Base-by-base conservation (phyloP, 345 rosid species). In the Iberis pinnata region DNA sequence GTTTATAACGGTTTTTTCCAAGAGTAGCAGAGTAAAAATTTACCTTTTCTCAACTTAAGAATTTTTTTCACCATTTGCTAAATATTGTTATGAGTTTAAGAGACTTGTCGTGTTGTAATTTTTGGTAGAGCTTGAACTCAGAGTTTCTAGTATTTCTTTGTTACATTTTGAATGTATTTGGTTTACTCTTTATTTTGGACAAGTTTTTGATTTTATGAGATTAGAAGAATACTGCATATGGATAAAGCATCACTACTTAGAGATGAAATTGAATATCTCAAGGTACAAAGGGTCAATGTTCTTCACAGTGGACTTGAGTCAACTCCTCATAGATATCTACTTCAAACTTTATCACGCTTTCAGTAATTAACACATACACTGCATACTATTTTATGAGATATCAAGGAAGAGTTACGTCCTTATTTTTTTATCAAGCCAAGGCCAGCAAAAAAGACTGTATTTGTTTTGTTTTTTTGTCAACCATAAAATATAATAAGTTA, bases 1-100 rank as follows among this genome's bases (percentile, higher is more conserved):
- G 98, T 81, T 92, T 53, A 79, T 97, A 74, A 85, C 98, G 60
- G 98, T 88, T 38, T 97, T 92, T 8, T 97, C 98, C 56, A 88
- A 85, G 76, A 92, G 88, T 53, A 92, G 98, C 85, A 92, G 85
- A 86, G 98, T 92, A 75, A 14, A 50, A 56, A 52, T n/a, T n/a
- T n/a, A n/a, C n/a, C 31, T 48, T 52, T 27, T 51, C 8, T 38
- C 43, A 5, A 3, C 47, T 24, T n/a, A n/a, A n/a, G n/a, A n/a
- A n/a, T n/a, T n/a, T n/a, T n/a, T n/a, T n/a, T n/a, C n/a, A n/a
- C n/a, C n/a, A n/a, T n/a, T n/a, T n/a, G n/a, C n/a, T n/a, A n/a
- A n/a, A n/a, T n/a, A n/a, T n/a, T n/a, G n/a, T n/a, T n/a, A n/a
- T n/a, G n/a, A n/a, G n/a, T n/a, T n/a, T n/a, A n/a, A n/a, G n/a